These are phyloP conservation scores for Microdochium paspali DNA, from an alignment of 2,329 filamentous ascomycete genomes.

Conservation along the genomic window DNA sequence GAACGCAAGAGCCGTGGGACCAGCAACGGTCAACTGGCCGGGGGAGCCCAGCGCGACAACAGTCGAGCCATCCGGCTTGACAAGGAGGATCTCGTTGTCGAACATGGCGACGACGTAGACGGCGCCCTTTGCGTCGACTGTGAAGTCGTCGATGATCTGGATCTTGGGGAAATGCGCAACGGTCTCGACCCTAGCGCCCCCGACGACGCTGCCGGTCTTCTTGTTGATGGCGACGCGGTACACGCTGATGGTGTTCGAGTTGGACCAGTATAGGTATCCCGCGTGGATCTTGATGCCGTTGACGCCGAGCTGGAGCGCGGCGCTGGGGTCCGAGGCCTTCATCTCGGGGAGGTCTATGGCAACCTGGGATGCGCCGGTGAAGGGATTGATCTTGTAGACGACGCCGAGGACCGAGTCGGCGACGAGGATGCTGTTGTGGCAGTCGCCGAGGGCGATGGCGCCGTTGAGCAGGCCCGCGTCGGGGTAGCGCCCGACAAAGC, in stretches of 20 bases:
- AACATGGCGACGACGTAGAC: constrained; percentile 11
- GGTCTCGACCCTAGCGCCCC: constrained; percentile 6
- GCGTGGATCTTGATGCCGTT: constrained; percentile 16
- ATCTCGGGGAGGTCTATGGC: constrained; percentile 13
- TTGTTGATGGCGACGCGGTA: constrained; percentile 8
- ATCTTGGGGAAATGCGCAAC: constrained; percentile 7
- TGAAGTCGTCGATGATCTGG: constrained; percentile 15
- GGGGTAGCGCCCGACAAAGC: constrained; percentile 9
- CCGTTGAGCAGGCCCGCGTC: constrained; percentile 14
- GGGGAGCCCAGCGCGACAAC: constrained; percentile 8
- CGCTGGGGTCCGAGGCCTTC: constrained; percentile 6
- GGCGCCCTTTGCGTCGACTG: constrained; percentile 7
- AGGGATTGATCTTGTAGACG: constrained; percentile 15
- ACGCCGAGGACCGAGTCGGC: constrained; percentile 15
- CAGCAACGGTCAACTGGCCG: constrained; percentile 8
- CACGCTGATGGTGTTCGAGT: constrained; percentile 9
- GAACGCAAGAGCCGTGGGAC: constrained; percentile 10
- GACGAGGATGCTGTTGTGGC: constrained; percentile 10
- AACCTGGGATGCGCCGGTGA: constrained; percentile 7
- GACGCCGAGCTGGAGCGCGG: constrained; percentile 9
- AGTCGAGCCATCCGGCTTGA: constrained; percentile 4
- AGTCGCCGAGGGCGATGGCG: constrained; percentile 7
- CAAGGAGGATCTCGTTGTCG: constrained; percentile 9
- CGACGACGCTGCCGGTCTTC: constrained; percentile 5
- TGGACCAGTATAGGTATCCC: constrained; percentile 17